Evolutionary conservation across 192 early-diverging fungal species (phyloP).

Genomic region (Linnemannia schmuckeri): DNA sequence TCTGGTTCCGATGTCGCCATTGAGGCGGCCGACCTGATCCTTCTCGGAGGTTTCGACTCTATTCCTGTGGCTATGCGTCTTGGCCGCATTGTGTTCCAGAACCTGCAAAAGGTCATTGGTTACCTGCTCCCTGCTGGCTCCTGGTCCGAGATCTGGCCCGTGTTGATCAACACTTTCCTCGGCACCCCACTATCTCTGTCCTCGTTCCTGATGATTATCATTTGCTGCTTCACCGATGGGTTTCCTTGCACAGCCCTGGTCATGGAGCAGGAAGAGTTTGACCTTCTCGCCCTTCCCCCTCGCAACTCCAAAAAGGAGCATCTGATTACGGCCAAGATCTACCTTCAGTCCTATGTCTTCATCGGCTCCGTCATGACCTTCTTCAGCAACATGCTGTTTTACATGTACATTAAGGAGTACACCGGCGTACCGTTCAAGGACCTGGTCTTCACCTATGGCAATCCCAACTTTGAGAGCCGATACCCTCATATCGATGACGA

Average conservation of each 20-base stretch:
- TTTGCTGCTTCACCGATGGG: conserved; percentile 73
- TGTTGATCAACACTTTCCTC: conserved; percentile 81
- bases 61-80: conserved; percentile 72
- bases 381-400: conserved; percentile 77
- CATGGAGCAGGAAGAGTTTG: conserved; percentile 79
- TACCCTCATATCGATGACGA: conserved; percentile 54
- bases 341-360: conserved; percentile 81
- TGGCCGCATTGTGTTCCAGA: conserved; percentile 85
- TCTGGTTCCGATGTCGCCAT: conserved; percentile 81
- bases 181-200: conserved; percentile 82
- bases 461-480: conserved; percentile 23
- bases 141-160: conserved; percentile 79
- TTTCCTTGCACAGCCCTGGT: conserved; percentile 74
- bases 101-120: conserved; percentile 85
- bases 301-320: conserved; percentile 75
- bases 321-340: conserved; percentile 72
- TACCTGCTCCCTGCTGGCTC: conserved; percentile 83
- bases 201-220: conserved; percentile 79
- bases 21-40: conserved; percentile 75
- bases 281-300: conserved; percentile 76
- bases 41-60: conserved; percentile 57
- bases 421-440: conserved; percentile 63
- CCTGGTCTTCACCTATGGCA: conserved; percentile 33
- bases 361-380: conserved; percentile 77
- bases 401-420: conserved; percentile 69